Evolutionary conservation across 148 eudicot genomes (phyloP).

Genomic region (Nyssa sinensis): DNA sequence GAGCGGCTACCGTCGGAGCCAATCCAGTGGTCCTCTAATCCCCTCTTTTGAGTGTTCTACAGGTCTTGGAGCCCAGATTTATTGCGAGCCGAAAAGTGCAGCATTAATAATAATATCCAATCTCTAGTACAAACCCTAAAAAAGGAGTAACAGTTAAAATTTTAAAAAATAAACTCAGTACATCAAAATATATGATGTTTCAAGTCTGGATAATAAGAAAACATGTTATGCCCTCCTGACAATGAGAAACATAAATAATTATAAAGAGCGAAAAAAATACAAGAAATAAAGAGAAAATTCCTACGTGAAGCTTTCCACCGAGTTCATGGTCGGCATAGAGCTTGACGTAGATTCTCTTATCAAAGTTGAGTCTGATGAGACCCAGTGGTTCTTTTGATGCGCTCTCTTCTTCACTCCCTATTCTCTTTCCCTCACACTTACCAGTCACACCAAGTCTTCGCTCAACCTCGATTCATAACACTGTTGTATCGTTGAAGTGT

Average conservation of each 20-base stretch:
- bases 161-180: too few relatives aligned
- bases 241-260: neutral
- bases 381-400: constrained; percentile 10
- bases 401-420: constrained; percentile 15
- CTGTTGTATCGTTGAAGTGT: too few relatives aligned
- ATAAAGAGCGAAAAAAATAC: neutral
- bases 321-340: constrained; percentile 10
- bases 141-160: too few relatives aligned
- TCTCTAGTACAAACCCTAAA: too few relatives aligned
- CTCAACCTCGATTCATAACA: too few relatives aligned
- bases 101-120: too few relatives aligned
- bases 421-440: neutral
- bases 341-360: constrained; percentile 18
- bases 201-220: neutral
- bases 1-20: too few relatives aligned
- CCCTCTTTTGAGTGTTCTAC: too few relatives aligned
- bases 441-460: too few relatives aligned
- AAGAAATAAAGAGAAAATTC: neutral
- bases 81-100: too few relatives aligned
- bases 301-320: constrained; percentile 9
- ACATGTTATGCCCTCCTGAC: neutral
- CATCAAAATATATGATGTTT: neutral
- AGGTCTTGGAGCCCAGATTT: too few relatives aligned
- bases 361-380: constrained; percentile 8
- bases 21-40: too few relatives aligned